Percentiles rank a stretch among this genome's conserved stretches.
Evolutionary conservation across 768 basidiomycete genomes (phyloP).

Genomic region (Termitomyces sp.): DNA sequence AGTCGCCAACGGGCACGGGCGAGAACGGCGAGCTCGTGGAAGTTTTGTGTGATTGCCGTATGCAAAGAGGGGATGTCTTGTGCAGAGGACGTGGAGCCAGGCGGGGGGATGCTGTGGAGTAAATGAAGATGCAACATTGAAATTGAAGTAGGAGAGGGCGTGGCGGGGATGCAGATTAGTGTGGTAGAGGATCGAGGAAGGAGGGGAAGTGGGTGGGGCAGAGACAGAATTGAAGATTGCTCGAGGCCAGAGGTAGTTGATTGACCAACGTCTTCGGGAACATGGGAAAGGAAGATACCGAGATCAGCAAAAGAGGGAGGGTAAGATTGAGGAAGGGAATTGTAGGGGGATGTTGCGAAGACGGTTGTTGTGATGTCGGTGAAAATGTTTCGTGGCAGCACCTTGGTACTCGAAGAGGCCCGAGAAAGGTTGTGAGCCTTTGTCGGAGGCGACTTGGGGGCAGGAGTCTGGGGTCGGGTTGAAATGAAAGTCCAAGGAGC

Average conservation of each 20-base stretch:
- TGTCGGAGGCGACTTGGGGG: slow-evolving; percentile 24
- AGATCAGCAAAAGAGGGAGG: slow-evolving; percentile 33
- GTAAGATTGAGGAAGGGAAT: slow-evolving; percentile 40
- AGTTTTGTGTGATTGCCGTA: slow-evolving; percentile 65
- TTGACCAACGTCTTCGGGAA: slow-evolving; percentile 30
- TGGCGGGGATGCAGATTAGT: slow-evolving; percentile 53
- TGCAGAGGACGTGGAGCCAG: slow-evolving; percentile 24
- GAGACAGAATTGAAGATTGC: not conserved
- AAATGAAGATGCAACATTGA: slow-evolving; percentile 64
- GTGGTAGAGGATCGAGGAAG: slow-evolving; percentile 58
- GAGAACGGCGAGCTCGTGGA: slow-evolving; percentile 67
- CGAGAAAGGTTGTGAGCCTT: slow-evolving; percentile 19
- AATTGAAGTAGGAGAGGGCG: slow-evolving; percentile 40
- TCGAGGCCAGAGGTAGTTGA: slow-evolving; percentile 14
- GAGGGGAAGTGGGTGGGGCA: slow-evolving; percentile 38
- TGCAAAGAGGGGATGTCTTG: slow-evolving; percentile 32
- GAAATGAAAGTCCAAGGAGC: slow-evolving; percentile 60
- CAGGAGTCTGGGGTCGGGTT: slow-evolving; percentile 17
- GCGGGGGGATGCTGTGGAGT: slow-evolving; percentile 43
- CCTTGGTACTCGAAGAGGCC: slow-evolving; percentile 23
- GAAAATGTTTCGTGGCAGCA: slow-evolving; percentile 27
- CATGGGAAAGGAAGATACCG: slow-evolving; percentile 32
- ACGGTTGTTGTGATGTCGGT: slow-evolving; percentile 50
- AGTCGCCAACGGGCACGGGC: slow-evolving; percentile 48
- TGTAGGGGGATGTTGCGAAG: slow-evolving; percentile 47